Evolutionary conservation across 2,329 filamentous ascomycete species (phyloP), one percentile per base, ranked within the genome.

Genomic region (Fusarium nisikadoi): DNA sequence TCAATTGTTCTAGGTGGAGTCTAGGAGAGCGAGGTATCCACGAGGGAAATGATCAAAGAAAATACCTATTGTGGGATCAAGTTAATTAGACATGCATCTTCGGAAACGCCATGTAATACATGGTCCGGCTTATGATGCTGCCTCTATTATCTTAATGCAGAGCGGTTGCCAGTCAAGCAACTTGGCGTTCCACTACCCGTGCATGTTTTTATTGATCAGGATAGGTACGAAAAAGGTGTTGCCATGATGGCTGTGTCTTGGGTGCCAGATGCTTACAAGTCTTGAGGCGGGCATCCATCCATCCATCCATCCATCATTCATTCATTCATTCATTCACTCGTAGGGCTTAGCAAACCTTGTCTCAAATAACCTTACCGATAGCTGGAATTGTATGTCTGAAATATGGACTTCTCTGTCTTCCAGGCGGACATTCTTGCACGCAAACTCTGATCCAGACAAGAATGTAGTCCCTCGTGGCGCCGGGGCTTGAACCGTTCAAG

Each of bases 401-500:
- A 47, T 60, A 64, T 57, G 46, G 42, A 52, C 25, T 25, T 64
- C 46, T 65, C 45, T 58, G 19, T 31, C 43, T 36, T 45, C 27
- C 23, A 49, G 45, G 47, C 50, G 46, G 60, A 41, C 65, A 50
- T 56, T 38, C 45, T 49, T 46, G 13, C 33, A 57, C 43, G 45
- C 42, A 56, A 60, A 68, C 53, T 56, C 42, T 54, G 60, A 43
- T 33, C 62, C 53, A 54, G 42, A 53, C 33, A 56, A 59, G 50
- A 68, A 68, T 38, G 50, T 71, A 54, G 36, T 55, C 50, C 41
- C 54, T 65, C 64, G 60, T 72, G 72, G 74, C 72, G 75, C 56
- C 63, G 62, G 71, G 59, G 65, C 68, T 71, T 64, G 54, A 52
- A 57, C 71, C 62, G 71, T 73, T 77, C 70, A 53, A 65, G 68